Base-by-base conservation (phyloP, 2,329 filamentous ascomycete species). In the Calonectria naviculata region DNA sequence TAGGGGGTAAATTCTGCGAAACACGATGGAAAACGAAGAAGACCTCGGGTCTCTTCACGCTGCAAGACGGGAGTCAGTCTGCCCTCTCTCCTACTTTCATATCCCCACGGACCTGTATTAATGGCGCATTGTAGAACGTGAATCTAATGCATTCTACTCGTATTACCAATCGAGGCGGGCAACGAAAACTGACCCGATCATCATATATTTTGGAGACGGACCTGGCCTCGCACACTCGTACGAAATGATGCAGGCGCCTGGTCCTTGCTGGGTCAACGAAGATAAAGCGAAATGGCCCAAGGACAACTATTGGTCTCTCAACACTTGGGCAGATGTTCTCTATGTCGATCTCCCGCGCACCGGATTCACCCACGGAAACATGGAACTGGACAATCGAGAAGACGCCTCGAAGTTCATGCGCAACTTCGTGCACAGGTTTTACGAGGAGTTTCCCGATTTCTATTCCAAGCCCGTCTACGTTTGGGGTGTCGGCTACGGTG, bases 141-240 rank as follows among this genome's bases (percentile, higher is more conserved):
- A 67, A 41, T 65, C 26, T 29, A 52, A 71, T 26, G 31, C 65
- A 4, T 71, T 68, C 46, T 70, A 70, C n/a, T 70, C 62, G n/a
- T 52, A 70, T n/a, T 70, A 54, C 26, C n/a, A 64, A 19, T 21
- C 66, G 1, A 66, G 71, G 19, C 47, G 56, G 12, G 41, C n/a
- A 1, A 26, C 47, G 9, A 7, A 31, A 6, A 28, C 5, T 13
- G 34, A 12, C 29, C 58, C 58, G 3, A 21, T 69, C 19, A 26
- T 73, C 63, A 15, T 73, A 19, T 70, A 49, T 26, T 36, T 73
- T 21, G 64, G 64, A 34, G 70, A 67, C 19, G 63, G 70, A 0
- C 71, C 70, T 2, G 66, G 71, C 2, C 21, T 62, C 1, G 64
- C 71, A 4, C 47, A 58, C 24, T 54, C 60, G 0, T 67, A 49